phyloP scores from a whole-genome alignment of 768 basidiomycete species.

The Trametes meyenii region DNA sequence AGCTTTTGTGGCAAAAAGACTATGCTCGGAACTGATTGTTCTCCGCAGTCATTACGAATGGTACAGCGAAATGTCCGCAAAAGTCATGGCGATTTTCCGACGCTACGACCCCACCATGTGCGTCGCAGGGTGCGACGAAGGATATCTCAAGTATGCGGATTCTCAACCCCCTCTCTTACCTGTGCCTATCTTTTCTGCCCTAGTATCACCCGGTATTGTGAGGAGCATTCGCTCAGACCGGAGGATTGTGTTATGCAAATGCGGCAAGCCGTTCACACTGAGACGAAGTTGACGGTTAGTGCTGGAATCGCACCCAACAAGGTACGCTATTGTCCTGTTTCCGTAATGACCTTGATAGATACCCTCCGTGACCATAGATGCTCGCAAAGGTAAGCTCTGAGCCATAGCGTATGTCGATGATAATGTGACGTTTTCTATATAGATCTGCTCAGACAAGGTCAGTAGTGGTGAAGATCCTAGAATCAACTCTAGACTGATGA shows the following conservation, averaged over 20 bases:
- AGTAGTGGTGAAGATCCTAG: neutral
- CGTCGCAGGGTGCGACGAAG: slow-evolving; percentile 85
- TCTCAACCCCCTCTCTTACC: neutral
- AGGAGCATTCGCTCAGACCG: slow-evolving; percentile 60
- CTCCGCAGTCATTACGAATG: slow-evolving; percentile 58
- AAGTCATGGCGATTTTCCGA: slow-evolving; percentile 67
- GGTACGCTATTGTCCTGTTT: slow-evolving; percentile 46
- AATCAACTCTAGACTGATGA: neutral
- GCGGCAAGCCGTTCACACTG: slow-evolving; percentile 68
- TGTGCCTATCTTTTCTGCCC: neutral
- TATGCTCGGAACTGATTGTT: slow-evolving; percentile 87
- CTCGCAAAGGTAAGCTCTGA: slow-evolving; percentile 74
- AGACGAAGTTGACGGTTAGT: slow-evolving; percentile 88
- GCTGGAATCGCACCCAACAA: slow-evolving; percentile 96
- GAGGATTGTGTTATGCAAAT: slow-evolving; percentile 81
- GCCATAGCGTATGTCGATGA: neutral
- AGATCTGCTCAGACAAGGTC: slow-evolving; percentile 95
- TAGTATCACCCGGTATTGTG: slow-evolving; percentile 85
- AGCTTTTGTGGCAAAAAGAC: slow-evolving; percentile 90
- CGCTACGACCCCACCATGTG: slow-evolving; percentile 79
- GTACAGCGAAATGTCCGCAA: slow-evolving; percentile 70
- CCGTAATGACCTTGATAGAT: slow-evolving; percentile 12
- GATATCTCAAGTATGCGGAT: slow-evolving; percentile 74
- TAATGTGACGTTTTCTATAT: neutral
- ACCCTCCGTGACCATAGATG: slow-evolving; percentile 53